Base-by-base conservation (phyloP, 208 protist species). In the Trypanosoma avium region DNA sequence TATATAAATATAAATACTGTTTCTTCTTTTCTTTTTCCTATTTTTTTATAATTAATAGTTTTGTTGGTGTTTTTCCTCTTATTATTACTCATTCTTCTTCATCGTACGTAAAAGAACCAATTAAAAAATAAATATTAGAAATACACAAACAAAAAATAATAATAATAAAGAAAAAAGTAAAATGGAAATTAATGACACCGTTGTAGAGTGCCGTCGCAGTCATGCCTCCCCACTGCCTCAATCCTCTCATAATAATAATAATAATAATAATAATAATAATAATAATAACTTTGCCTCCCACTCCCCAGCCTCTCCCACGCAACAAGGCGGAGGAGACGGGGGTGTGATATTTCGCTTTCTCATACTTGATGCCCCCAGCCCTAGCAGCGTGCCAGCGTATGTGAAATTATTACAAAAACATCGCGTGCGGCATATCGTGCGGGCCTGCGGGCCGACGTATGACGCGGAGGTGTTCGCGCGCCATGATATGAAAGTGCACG, bases 361-460 rank as follows among this genome's bases (percentile, higher is more conserved):
- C 30, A 82, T 86, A 35, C 57, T 77, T 10, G 81, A 86, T 36
- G 73, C 81, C 19, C 81, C 81, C 13, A 67, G 56, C 38, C 70
- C 72, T 4, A 78, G 63, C 35, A 83, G 70, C 21, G 62, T 85
- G 3, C 72, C 76, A 24, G 43, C 63, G 19, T 84, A 84, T 35
- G 73, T 87, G 15, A 79, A 70, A 30, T 43, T 83, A 27, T 50
- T 84, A 19, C 73, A 84, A 67, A 75, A 70, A 53, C 48, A 88
- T 52, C 63, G 75, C 24, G 80, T 83, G 13, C 46, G 27, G 8
- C 75, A 86, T 47, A 45, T 82, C n/a, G 73, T 82, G 29, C 66
- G 75, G n/a, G 80, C 68, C 36, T 87, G 81, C 43, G 70, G 67
- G 19, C 57, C 66, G 6, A 84, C 74, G 6, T 88, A 84, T 62